Conservation (phyloP, 495 filamentous ascomycete species). For the Penicillium bialowiezense region DNA sequence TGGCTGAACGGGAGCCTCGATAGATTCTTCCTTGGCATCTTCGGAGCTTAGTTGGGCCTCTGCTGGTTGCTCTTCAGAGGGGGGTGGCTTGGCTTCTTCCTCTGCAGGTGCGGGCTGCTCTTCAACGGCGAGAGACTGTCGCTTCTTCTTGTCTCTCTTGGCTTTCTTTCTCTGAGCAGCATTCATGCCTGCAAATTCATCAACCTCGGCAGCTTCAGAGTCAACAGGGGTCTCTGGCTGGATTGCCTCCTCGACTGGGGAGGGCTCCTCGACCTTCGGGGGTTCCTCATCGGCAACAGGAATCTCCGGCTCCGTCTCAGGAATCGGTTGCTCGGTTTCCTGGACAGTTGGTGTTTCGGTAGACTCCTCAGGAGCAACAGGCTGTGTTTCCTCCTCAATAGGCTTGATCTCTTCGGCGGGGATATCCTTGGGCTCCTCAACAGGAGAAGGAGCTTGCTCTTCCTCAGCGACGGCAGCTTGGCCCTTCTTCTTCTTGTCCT, state of each 20-base stretch:
- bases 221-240: background rate
- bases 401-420: background rate
- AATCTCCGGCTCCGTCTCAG: background rate
- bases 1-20: background rate
- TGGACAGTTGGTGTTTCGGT: background rate
- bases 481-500: constrained; percentile 10
- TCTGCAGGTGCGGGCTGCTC: constrained; percentile 5
- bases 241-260: background rate
- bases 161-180: constrained; percentile 2
- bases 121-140: background rate
- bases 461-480: background rate
- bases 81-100: constrained; percentile 5
- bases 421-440: background rate
- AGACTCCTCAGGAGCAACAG: background rate
- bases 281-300: background rate
- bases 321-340: background rate
- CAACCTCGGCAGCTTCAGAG: background rate
- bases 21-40: background rate
- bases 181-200: background rate
- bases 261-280: background rate
- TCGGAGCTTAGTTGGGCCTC: no score
- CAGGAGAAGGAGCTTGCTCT: background rate
- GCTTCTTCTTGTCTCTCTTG: constrained; percentile 1
- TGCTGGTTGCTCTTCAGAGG: background rate
- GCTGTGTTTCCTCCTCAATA: no score